Base-by-base conservation (phyloP, 1,139 yeast genomes). In the Geotrichum histeridarum region DNA sequence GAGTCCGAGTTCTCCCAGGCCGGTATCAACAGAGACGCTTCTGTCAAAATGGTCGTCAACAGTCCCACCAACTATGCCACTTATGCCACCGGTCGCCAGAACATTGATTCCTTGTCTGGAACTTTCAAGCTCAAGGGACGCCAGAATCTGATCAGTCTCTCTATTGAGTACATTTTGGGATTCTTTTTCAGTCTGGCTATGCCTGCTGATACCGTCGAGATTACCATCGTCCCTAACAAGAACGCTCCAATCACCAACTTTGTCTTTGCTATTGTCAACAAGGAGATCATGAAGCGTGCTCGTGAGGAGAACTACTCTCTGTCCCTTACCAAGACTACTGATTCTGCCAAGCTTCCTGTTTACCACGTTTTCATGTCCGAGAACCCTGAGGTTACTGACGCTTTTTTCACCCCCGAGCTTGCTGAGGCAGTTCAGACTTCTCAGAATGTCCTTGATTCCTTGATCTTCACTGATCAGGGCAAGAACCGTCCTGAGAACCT, bases 61-160 rank as follows among this genome's bases (percentile, higher is more conserved):
- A 81, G 84, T 53, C 76, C 86, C 47, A 86, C 87, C 65, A 77
- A 80, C 57, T 90, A 72, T 70, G 75, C 93, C 15, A 77, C 89
- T 48, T 93, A 88, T 69, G 96, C 97, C 46, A 79, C 95, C 55
- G 99, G 99, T 60, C 83, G 99, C 69, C 75, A 81, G 59, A 85
- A 87, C 69, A 78, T 93, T 60, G 82, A 81, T 59, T 77, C 80
- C 59, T 74, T 89, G 56, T 73, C 79, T 56, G 77, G 85, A 54
- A 81, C 78, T 60, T 76, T 90, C 67, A 79, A 77, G 57, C 77
- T 90, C 70, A 76, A 81, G 61, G 83, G 95, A 59, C 85, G 99
- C 73, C 91, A 89, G 70, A 93, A 91, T 71, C 64, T 85, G 42
- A 75, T 88, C 61, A 75, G 86, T 62, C 79, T 84, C 79, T 43